Evolutionary conservation across 306 rosid genomes (phyloP).

Genomic region (Cercis canadensis): DNA sequence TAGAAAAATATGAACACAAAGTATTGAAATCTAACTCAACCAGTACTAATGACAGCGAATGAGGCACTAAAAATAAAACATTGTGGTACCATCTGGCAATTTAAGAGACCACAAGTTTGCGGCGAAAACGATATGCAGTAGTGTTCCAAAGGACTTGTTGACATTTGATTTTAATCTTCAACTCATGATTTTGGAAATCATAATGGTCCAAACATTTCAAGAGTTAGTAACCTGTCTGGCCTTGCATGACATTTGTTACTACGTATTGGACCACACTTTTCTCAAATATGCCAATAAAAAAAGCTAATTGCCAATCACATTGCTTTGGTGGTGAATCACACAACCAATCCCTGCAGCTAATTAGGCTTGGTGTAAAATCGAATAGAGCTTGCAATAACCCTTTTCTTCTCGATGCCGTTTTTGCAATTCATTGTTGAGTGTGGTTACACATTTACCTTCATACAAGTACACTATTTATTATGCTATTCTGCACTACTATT

Average conservation of each 20-base stretch:
- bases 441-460: constrained; percentile 2
- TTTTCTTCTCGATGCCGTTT: constrained; percentile 30
- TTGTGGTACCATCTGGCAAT: constrained; percentile 35
- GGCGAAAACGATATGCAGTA: constrained; percentile 28
- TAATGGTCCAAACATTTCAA: constrained; percentile 35
- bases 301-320: constrained; percentile 30
- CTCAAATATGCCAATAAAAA: constrained; percentile 32
- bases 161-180: too few relatives aligned
- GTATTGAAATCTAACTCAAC: constrained; percentile 15
- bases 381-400: not conserved
- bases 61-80: constrained; percentile 23
- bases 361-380: constrained; percentile 6
- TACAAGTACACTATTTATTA: too few relatives aligned
- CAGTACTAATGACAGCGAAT: constrained; percentile 32
- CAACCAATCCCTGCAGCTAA: constrained; percentile 14
- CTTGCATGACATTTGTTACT: constrained; percentile 25
- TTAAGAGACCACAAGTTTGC: constrained; percentile 47
- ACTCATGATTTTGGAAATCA: too few relatives aligned
- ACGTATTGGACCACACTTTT: constrained; percentile 37
- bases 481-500: constrained; percentile 12
- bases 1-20: too few relatives aligned
- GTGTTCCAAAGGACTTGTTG: too few relatives aligned
- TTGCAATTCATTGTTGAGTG: not conserved
- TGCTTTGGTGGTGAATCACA: not conserved
- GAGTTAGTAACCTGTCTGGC: constrained; percentile 26